phyloP scores from a whole-genome alignment of 2,329 filamentous ascomycete genomes.

The Curvularia eragrostidis region DNA sequence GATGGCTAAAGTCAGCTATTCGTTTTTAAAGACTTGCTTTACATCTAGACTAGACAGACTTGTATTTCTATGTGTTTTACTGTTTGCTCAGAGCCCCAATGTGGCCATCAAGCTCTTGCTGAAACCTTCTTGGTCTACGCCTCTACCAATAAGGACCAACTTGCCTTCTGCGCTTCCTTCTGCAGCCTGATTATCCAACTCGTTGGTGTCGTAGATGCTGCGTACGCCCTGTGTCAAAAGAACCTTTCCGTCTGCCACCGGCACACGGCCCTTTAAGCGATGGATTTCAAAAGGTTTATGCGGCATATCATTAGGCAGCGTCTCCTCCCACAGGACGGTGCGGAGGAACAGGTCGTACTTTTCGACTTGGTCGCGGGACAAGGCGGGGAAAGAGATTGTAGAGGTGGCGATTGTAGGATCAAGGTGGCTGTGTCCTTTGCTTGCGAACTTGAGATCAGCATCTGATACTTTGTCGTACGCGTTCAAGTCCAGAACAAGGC shows the following conservation, averaged over 20 bases:
- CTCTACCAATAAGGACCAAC: slow-evolving; percentile 43
- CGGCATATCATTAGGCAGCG: slow-evolving; percentile 56
- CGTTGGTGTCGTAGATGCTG: slow-evolving; percentile 91
- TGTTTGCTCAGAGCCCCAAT: neutral
- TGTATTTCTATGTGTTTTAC: neutral
- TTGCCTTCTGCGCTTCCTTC: slow-evolving; percentile 27
- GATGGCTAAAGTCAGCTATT: neutral
- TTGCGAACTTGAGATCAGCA: slow-evolving; percentile 67
- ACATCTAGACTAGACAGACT: neutral
- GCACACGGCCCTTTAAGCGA: slow-evolving; percentile 80
- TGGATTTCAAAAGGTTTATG: slow-evolving; percentile 75
- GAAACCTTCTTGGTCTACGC: slow-evolving; percentile 33
- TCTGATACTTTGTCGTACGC: slow-evolving; percentile 85
- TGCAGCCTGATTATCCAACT: slow-evolving; percentile 47
- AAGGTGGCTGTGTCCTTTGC: slow-evolving; percentile 86
- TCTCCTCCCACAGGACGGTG: slow-evolving; percentile 81
- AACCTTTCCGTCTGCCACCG: slow-evolving; percentile 67
- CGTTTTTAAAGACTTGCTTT: neutral
- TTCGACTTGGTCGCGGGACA: slow-evolving; percentile 65
- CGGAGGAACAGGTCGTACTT: slow-evolving; percentile 82
- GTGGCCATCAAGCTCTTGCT: slow-evolving; percentile 19
- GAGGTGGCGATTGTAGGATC: slow-evolving; percentile 89
- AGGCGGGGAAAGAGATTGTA: slow-evolving; percentile 69
- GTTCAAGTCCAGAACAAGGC: slow-evolving; percentile 85
- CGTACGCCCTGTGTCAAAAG: slow-evolving; percentile 90